These are phyloP conservation scores for Aspergillus intermedius DNA, from an alignment of 2,329 filamentous ascomycete genomes.

Conservation along the genomic window DNA sequence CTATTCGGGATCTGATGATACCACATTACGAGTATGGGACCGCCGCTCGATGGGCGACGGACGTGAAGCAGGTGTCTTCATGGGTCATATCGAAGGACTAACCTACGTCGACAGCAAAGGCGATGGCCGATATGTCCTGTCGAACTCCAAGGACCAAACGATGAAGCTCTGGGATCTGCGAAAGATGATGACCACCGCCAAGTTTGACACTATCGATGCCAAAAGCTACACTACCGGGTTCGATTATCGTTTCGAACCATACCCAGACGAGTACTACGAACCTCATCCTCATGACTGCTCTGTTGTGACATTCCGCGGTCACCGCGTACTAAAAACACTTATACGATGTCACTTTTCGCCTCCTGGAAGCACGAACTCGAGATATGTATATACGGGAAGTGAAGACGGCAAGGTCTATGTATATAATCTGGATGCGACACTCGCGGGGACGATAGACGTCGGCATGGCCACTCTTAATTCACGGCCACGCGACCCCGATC, in stretches of 20 bases:
- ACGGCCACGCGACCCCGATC: constrained; percentile 49
- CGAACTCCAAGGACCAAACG: constrained; percentile 91
- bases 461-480: constrained; percentile 60
- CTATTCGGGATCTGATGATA: constrained; percentile 92
- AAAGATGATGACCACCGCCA: constrained; percentile 72
- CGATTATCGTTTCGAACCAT: constrained; percentile 56
- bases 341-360: constrained; percentile 96
- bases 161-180: constrained; percentile 96
- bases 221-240: constrained; percentile 52
- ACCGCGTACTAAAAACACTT: constrained; percentile 79
- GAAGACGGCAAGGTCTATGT: constrained; percentile 84
- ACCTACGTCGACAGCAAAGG: constrained; percentile 74
- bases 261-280: constrained; percentile 48
- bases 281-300: constrained; percentile 82
- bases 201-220: constrained; percentile 48
- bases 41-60: constrained; percentile 61
- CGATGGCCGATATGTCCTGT: constrained; percentile 81
- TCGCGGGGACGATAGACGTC: constrained; percentile 73
- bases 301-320: constrained; percentile 86
- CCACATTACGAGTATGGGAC: constrained; percentile 94
- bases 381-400: constrained; percentile 90
- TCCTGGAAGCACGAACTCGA: constrained; percentile 72
- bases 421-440: constrained; percentile 87
- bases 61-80: constrained; percentile 57
- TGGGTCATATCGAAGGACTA: constrained; percentile 59